Conservation (phyloP, 208 protist species). For the Baffinella frigidus region DNA sequence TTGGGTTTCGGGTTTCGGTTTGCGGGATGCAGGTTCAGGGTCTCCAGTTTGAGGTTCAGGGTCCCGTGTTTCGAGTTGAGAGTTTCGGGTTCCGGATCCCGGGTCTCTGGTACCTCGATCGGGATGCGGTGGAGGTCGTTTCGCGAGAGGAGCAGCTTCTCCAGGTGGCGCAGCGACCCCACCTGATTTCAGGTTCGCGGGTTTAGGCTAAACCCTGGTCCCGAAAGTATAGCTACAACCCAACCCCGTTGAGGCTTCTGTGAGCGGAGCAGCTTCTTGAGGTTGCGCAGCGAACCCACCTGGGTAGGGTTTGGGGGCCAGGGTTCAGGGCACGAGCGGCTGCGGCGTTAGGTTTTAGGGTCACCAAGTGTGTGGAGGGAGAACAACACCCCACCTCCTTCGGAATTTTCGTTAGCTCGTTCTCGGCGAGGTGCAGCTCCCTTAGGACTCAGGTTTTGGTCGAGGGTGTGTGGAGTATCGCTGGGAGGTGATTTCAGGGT, state of each 20-base stretch:
- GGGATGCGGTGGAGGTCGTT: conserved; percentile 62
- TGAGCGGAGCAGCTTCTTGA: conserved; percentile 5
- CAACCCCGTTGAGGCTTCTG: no score
- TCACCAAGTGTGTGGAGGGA: background rate
- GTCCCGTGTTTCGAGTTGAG: no score
- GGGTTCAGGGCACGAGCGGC: background rate
- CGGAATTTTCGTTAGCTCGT: background rate
- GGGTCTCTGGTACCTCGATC: conserved; percentile 6
- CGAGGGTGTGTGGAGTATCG: background rate
- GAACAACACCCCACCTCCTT: background rate
- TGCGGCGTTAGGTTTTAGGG: background rate
- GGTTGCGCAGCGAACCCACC: background rate
- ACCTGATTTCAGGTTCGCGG: background rate
- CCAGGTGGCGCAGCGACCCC: background rate
- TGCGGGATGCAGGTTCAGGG: no score
- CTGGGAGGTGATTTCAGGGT: background rate
- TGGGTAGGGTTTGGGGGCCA: background rate
- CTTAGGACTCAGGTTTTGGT: background rate
- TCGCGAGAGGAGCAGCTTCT: background rate
- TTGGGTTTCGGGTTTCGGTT: no score
- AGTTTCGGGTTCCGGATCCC: no score
- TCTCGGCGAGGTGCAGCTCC: conserved; percentile 6
- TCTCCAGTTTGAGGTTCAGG: no score
- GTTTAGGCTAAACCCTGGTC: no score
- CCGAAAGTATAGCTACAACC: no score